phyloP scores from a whole-genome alignment of 345 rosid genomes.

The Noccaea bulbosa region DNA sequence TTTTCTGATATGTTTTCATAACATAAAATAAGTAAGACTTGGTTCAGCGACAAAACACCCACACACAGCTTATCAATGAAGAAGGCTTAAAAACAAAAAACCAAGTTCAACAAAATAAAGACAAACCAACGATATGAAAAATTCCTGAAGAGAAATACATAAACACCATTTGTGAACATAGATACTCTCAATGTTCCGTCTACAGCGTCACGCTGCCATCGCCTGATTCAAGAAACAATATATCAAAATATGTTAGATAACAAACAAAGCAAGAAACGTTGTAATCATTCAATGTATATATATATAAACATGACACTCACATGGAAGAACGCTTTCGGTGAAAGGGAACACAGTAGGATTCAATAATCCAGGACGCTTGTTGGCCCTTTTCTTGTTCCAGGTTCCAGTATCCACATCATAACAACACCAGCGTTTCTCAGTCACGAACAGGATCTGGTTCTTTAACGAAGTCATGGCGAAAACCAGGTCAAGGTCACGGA shows the following conservation, averaged over 20 bases:
- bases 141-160: not conserved
- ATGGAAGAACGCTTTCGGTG: conserved; percentile 44
- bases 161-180: not conserved
- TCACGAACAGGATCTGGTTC: conserved; percentile 34
- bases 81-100: no score
- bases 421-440: conserved; percentile 12
- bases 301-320: conserved; percentile 33
- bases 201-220: conserved; percentile 17
- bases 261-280: conserved; percentile 1
- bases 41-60: no score
- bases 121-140: not conserved
- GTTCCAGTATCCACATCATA: conserved; percentile 22
- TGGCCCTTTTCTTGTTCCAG: not conserved
- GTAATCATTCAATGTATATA: not conserved
- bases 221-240: conserved; percentile 29
- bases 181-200: not conserved
- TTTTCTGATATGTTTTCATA: no score
- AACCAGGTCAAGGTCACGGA: conserved; percentile 10
- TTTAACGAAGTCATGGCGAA: conserved; percentile 10
- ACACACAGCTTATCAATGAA: no score
- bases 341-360: conserved; percentile 31
- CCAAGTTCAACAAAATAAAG: no score
- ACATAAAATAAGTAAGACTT: no score
- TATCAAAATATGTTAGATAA: not conserved
- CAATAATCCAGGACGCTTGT: not conserved